These are phyloP conservation scores for Chytriomyces confervae DNA, from an alignment of 192 early-diverging fungal genomes.

Conservation along the genomic window DNA sequence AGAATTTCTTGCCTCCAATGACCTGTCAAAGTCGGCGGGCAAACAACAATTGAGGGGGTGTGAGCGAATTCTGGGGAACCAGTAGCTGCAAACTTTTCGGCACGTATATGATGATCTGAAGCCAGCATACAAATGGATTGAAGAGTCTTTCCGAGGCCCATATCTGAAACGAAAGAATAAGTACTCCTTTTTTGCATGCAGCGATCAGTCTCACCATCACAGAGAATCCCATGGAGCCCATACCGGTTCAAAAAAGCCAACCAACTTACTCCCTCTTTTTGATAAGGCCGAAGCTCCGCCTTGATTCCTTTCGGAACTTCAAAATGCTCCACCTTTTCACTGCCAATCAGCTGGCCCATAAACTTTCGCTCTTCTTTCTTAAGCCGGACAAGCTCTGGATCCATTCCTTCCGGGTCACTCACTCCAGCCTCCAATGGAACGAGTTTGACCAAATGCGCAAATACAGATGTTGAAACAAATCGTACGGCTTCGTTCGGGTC, in stretches of 20 bases:
- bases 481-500: conserved; percentile 91
- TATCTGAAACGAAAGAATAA: conserved; percentile 62
- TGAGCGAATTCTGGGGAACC: conserved; percentile 68
- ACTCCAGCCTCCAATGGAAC: conserved; percentile 94
- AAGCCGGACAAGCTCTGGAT: conserved; percentile 74
- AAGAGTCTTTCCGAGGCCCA: conserved; percentile 98
- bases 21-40: conserved; percentile 92
- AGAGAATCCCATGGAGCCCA: conserved; percentile 95
- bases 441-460: conserved; percentile 94
- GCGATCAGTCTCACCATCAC: conserved; percentile 72
- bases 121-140: conserved; percentile 96
- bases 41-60: conserved; percentile 89
- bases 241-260: conserved; percentile 96
- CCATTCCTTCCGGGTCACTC: conserved; percentile 91
- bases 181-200: neutral
- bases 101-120: conserved; percentile 81
- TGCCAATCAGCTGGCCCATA: conserved; percentile 91
- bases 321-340: conserved; percentile 85
- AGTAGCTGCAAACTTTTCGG: conserved; percentile 58
- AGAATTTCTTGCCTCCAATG: conserved; percentile 97
- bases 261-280: conserved; percentile 99
- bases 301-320: conserved; percentile 87
- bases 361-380: conserved; percentile 92
- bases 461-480: conserved; percentile 88
- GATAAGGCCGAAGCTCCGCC: conserved; percentile 92